Percentiles rank a stretch among this genome's conserved stretches.
Conservation (phyloP, 257 asterid genomes). For the Knoxia roxburghii region DNA sequence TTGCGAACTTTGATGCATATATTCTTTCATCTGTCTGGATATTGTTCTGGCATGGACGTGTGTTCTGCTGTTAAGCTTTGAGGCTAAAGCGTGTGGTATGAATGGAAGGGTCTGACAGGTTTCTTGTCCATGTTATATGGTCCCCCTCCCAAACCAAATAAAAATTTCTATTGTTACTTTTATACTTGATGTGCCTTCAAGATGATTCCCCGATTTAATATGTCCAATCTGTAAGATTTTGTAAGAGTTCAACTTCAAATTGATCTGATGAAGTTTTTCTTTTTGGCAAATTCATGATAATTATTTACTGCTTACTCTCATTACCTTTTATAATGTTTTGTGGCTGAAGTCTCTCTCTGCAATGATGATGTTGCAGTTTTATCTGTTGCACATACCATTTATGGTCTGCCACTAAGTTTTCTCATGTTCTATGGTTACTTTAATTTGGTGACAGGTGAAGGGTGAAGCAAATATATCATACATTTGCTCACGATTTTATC, state of each 20-base stretch:
- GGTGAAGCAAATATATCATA: constrained; percentile 95
- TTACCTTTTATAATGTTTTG: background rate
- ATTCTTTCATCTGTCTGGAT: background rate
- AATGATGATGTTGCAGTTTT: background rate
- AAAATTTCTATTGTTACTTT: too few species aligned
- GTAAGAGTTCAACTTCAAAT: too few species aligned
- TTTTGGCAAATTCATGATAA: background rate
- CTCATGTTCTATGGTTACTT: background rate
- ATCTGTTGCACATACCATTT: background rate
- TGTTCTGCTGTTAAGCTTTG: background rate
- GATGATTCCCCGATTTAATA: background rate
- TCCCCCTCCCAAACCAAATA: too few species aligned
- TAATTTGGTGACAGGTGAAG: constrained; percentile 41
- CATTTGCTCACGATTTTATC: constrained; percentile 92
- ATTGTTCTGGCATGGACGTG: background rate
- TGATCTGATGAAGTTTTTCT: background rate
- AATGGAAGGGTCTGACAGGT: too few species aligned
- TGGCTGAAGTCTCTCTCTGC: background rate
- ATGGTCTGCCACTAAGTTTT: background rate
- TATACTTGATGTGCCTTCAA: background rate
- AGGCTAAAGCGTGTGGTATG: too few species aligned
- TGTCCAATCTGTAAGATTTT: background rate
- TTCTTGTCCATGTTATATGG: too few species aligned
- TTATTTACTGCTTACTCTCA: background rate
- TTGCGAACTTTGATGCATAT: background rate